A percentile compares a stretch with the other conserved stretches of the same genome.
Evolutionary conservation across 495 filamentous ascomycete species (phyloP).

Genomic region (Aspergillus coremiiformis): DNA sequence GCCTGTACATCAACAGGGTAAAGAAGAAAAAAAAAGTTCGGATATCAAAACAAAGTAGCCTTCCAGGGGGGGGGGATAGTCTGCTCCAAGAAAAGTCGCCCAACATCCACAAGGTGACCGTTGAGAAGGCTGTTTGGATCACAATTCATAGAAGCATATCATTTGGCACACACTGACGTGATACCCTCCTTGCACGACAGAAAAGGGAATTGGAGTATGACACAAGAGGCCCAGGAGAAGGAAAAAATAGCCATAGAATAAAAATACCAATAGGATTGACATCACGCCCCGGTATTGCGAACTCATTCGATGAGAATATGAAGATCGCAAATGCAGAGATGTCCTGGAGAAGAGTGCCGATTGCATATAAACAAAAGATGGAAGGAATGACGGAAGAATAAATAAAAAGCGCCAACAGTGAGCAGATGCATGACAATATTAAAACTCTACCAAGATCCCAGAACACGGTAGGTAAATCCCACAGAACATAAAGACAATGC

Average conservation of each 20-base stretch:
- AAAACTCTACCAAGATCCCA: neutral
- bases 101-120: neutral
- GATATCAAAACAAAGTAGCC: neutral
- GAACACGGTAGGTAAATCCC: neutral
- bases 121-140: neutral
- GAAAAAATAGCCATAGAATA: neutral
- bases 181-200: neutral
- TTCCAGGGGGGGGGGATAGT: neutral
- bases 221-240: neutral
- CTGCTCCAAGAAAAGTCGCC: neutral
- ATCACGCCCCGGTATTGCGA: neutral
- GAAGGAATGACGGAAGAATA: neutral
- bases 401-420: neutral
- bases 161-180: neutral
- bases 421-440: neutral
- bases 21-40: conserved; percentile 4
- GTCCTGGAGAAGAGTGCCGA: neutral
- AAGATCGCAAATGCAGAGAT: neutral
- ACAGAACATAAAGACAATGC: neutral
- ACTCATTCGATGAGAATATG: neutral
- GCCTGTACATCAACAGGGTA: neutral
- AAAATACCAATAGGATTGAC: neutral
- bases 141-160: neutral
- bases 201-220: neutral
- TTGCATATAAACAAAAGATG: neutral